Conservation (phyloP, 1,284 basidiomycete species). For the Ganoderma lingzhi region DNA sequence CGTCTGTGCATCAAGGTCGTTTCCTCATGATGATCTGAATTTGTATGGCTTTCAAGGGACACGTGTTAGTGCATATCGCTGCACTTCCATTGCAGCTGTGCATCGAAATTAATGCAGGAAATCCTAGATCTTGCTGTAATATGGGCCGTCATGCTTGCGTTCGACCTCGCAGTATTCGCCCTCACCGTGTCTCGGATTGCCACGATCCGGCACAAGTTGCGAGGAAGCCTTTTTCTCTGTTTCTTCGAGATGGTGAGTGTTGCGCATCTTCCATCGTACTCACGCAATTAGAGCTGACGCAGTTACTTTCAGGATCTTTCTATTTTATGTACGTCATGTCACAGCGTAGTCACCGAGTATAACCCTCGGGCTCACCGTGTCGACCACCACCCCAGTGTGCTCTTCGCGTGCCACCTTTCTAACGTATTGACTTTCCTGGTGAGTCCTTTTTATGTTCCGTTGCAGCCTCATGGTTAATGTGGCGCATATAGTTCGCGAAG, state of each 20-base stretch:
- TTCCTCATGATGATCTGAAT: not conserved
- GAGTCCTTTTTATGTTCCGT: not conserved
- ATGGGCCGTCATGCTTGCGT: constrained; percentile 17
- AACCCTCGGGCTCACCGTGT: not conserved
- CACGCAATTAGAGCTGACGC: not conserved
- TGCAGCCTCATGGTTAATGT: not conserved
- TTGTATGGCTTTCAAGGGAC: not conserved
- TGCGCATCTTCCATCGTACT: not conserved
- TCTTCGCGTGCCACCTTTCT: constrained; percentile 15
- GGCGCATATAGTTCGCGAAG: not conserved
- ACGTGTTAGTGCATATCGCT: not conserved
- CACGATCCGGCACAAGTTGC: constrained; percentile 7
- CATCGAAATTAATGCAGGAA: not conserved
- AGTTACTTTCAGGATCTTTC: not conserved
- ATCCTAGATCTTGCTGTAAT: constrained; percentile 15
- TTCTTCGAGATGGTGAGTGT: constrained; percentile 20
- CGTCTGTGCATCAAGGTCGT: not conserved
- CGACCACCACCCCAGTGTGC: constrained; percentile 1
- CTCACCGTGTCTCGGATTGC: constrained; percentile 16
- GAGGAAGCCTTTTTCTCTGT: constrained; percentile 15
- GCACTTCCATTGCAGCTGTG: not conserved
- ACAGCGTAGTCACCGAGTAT: not conserved
- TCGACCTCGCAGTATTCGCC: constrained; percentile 16
- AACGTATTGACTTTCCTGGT: constrained; percentile 23
- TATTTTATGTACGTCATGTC: constrained; percentile 15